Evolutionary conservation across 176 grass and related monocot genomes (phyloP).

Genomic region (Alopecurus myosuroides): DNA sequence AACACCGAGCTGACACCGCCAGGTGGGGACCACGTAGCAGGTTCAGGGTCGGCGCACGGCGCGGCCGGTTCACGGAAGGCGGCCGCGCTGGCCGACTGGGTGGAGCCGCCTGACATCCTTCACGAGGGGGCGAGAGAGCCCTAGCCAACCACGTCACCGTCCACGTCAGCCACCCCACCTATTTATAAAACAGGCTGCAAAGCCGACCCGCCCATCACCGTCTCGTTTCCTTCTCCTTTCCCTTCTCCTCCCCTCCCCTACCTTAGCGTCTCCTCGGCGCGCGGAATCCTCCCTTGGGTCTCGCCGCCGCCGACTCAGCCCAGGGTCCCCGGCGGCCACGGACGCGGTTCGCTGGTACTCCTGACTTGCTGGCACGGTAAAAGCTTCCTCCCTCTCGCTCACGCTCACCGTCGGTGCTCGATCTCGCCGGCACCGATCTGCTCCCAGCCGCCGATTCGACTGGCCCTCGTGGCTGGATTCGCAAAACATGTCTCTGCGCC

Average conservation of each 20-base stretch:
- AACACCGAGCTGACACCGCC: background rate
- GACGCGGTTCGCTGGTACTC: background rate
- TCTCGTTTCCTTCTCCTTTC: constrained; percentile 4
- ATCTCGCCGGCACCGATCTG: constrained; percentile 30
- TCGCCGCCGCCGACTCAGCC: background rate
- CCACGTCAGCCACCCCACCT: constrained; percentile 38
- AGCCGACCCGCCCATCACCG: background rate
- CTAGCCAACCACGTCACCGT: constrained; percentile 45
- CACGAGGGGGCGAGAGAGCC: background rate
- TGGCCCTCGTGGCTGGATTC: background rate
- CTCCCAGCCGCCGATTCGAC: constrained; percentile 4
- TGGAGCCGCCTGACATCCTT: background rate
- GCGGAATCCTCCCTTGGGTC: background rate
- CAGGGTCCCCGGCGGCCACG: background rate
- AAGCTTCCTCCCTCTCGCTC: background rate
- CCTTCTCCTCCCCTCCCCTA: background rate
- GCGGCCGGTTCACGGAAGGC: constrained; percentile 14
- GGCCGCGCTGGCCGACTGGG: background rate
- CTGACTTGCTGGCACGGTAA: background rate
- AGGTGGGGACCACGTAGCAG: background rate
- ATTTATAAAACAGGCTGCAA: constrained; percentile 2
- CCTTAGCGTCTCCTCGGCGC: constrained; percentile 28
- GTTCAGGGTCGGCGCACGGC: background rate
- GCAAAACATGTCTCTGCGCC: background rate
- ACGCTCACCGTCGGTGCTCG: background rate